These are phyloP conservation scores for Anisodus tanguticus DNA, from an alignment of 257 asterid species.

Conservation along the genomic window DNA sequence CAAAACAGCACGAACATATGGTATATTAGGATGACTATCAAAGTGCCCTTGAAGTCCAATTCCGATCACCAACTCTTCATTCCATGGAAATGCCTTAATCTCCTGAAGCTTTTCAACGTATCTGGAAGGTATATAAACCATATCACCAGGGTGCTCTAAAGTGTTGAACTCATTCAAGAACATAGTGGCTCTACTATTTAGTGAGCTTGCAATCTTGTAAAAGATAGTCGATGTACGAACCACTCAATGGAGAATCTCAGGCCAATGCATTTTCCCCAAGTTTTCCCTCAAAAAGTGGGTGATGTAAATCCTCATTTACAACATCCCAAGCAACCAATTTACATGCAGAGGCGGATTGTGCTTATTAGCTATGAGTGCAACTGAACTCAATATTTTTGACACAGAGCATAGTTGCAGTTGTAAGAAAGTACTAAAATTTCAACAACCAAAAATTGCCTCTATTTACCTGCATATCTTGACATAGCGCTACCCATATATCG, in stretches of 20 bases:
- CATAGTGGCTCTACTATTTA: conserved; percentile 45
- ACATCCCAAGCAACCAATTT: conserved; percentile 61
- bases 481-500: conserved; percentile 47
- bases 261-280: conserved; percentile 59
- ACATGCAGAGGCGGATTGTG: not conserved
- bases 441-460: not conserved
- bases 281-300: conserved; percentile 47
- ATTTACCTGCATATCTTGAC: conserved; percentile 45
- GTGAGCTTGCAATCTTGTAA: conserved; percentile 49
- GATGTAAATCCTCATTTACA: conserved; percentile 63
- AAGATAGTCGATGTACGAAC: no score
- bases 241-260: no score
- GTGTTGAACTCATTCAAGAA: conserved; percentile 60
- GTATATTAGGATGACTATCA: conserved; percentile 36
- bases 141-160: conserved; percentile 47
- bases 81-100: conserved; percentile 55
- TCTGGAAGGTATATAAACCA: conserved; percentile 43
- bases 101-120: conserved; percentile 44
- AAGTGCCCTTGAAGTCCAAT: conserved; percentile 66
- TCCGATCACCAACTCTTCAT: conserved; percentile 43
- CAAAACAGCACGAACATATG: conserved; percentile 49
- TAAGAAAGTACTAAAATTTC: not conserved
- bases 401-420: not conserved
- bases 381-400: not conserved
- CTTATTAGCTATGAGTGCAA: not conserved